Evolutionary conservation across 345 rosid species (phyloP), one percentile per base, ranked within the genome.

Genomic region (Melaleuca alternifolia): DNA sequence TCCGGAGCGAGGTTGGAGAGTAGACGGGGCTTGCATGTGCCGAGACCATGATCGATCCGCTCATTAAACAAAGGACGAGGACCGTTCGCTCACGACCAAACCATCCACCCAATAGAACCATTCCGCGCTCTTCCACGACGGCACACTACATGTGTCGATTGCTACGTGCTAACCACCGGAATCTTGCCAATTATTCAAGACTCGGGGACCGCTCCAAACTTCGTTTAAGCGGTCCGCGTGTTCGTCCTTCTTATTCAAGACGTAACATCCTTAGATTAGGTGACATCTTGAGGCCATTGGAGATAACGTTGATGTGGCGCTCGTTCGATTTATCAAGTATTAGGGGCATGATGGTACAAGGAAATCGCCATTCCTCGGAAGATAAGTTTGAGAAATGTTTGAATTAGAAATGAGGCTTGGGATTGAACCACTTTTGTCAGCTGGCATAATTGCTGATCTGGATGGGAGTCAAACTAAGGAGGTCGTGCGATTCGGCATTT

Each of bases 331-430:
- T 28, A 0, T 28, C 20, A 65, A 30, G 15, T 8, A 2, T 30
- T 7, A 33, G 6, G 8, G 0, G 18, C 71, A n/a, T 2, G 18
- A 12, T 59, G 10, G 18, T n/a, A n/a, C 2, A 0, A 0, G 18
- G 28, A 33, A 33, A 59, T 59, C n/a, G 30, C 8, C 9, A n/a
- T n/a, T n/a, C 18, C 6, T 30, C 23, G 4, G 30, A 14, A 65
- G 11, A 30, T 65, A 16, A 30, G 12, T 65, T 15, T 33, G 9
- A 28, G 30, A 59, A n/a, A n/a, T n/a, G 37, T 16, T 59, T 14
- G 71, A 59, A 59, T 59, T 59, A 18, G 46, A 33, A 71, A 71
- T 18, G 79, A 18, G 77, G 46, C 18, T 71, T 71, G 46, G 5
- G 79, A 71, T 33, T 5, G 24, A 71, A 4, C 46, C 46, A 9